Percentiles rank a stretch among this genome's conserved stretches.
Evolutionary conservation across 2,329 filamentous ascomycete species (phyloP).

Genomic region (Cryphonectria naterciae): DNA sequence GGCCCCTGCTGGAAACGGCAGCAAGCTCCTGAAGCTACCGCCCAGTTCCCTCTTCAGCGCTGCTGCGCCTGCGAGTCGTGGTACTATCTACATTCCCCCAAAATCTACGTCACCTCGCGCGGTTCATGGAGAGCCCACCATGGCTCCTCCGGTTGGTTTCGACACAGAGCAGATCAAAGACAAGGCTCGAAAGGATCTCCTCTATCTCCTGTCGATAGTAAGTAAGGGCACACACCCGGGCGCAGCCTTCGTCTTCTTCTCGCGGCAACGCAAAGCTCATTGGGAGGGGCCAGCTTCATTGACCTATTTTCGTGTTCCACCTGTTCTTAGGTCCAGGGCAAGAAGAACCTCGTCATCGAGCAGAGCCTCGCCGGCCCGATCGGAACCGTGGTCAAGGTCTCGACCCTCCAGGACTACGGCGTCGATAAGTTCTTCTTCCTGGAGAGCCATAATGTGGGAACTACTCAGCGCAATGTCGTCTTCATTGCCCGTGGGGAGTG

Average conservation of each 20-base stretch:
- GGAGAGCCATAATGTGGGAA: conserved; percentile 93
- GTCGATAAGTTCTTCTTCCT: conserved; percentile 97
- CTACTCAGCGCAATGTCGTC: conserved; percentile 91
- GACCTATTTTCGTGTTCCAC: conserved; percentile 22
- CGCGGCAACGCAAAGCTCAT: conserved; percentile 23
- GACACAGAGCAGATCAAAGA: conserved; percentile 76
- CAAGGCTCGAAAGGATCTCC: conserved; percentile 84
- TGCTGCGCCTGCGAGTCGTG: conserved; percentile 2
- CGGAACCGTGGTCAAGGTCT: conserved; percentile 91
- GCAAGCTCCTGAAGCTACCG: conserved; percentile 5
- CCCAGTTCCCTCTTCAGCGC: background rate
- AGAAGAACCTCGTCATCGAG: conserved; percentile 97
- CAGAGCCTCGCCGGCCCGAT: conserved; percentile 87
- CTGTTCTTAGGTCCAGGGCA: conserved; percentile 79
- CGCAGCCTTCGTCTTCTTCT: conserved; percentile 1
- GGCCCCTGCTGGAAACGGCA: background rate
- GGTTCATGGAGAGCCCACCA: conserved; percentile 58
- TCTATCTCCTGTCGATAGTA: conserved; percentile 93
- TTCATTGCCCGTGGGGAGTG: conserved; percentile 93
- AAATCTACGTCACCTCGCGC: conserved; percentile 21
- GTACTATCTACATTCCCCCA: conserved; percentile 6
- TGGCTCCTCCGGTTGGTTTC: conserved; percentile 73
- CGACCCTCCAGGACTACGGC: conserved; percentile 93
- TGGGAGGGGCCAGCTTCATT: conserved; percentile 26
- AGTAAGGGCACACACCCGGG: conserved; percentile 51